Percentiles rank a stretch among this genome's conserved stretches.
Evolutionary conservation across 116 monocot genomes (phyloP).

Genomic region (Papilionanthe hybrid): DNA sequence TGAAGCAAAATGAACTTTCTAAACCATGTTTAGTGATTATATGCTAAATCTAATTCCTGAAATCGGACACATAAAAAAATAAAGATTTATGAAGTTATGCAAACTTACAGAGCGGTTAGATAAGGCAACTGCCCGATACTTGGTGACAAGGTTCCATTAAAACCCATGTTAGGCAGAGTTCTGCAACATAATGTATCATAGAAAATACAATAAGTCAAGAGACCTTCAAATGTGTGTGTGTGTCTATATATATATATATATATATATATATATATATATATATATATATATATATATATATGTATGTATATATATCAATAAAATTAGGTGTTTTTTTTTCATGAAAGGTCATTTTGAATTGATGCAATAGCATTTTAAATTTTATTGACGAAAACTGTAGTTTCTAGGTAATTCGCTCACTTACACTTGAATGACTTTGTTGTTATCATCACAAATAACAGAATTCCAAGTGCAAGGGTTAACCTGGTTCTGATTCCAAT

Average conservation of each 20-base stretch:
- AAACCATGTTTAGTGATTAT: not conserved
- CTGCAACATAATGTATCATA: constrained; percentile 29
- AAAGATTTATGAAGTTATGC: not conserved
- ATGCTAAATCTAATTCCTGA: not conserved
- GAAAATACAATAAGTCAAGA: not conserved
- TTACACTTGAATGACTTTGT: constrained; percentile 75
- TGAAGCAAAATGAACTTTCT: not conserved
- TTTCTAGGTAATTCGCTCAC: constrained; percentile 10
- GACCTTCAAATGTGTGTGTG: not conserved
- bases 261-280: no score
- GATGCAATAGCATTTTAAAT: not conserved
- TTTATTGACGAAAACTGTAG: not conserved
- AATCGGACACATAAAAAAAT: not conserved
- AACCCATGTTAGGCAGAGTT: constrained; percentile 78
- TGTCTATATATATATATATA: no score
- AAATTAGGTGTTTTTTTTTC: not conserved
- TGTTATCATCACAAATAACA: constrained; percentile 65
- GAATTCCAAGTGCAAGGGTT: constrained; percentile 86
- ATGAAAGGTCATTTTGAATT: not conserved
- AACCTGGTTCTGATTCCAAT: constrained; percentile 84
- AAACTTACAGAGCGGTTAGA: constrained; percentile 68
- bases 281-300: no score
- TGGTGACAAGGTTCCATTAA: constrained; percentile 73
- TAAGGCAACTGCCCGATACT: constrained; percentile 60
- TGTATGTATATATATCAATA: not conserved